A percentile compares a stretch with the other conserved stretches of the same genome.
Evolutionary conservation across 1,284 basidiomycete species (phyloP).

Genomic region (Heliocybe sulcata): DNA sequence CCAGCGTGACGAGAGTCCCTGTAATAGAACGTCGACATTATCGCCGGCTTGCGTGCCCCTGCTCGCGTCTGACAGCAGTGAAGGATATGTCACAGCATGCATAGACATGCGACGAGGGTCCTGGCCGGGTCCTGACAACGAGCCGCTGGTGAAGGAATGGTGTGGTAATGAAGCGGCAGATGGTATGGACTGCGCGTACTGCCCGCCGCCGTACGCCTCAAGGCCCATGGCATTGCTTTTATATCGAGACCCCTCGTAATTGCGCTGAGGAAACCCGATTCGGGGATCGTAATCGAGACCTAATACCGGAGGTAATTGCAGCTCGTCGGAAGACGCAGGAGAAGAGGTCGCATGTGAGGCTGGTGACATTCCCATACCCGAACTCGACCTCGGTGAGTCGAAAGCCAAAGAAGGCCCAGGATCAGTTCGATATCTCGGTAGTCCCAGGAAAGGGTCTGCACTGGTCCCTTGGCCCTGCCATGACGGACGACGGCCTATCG

Average conservation of each 20-base stretch:
- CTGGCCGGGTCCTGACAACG: background rate
- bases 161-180: background rate
- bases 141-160: background rate
- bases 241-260: background rate
- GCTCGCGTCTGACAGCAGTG: background rate
- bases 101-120: background rate
- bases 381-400: background rate
- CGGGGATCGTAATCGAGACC: background rate
- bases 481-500: background rate
- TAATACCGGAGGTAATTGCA: background rate
- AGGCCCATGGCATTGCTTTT: background rate
- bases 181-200: background rate
- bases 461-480: background rate
- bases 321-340: background rate
- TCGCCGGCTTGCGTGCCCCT: background rate
- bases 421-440: background rate
- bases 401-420: background rate
- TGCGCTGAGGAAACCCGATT: background rate
- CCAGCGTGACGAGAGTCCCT: background rate
- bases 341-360: background rate
- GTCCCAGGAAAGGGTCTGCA: background rate
- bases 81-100: background rate
- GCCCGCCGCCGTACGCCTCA: background rate
- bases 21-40: background rate
- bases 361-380: background rate